These are phyloP conservation scores for Aphanomyces cochlioides DNA, from an alignment of 352 stramenopile species.

Conservation along the genomic window DNA sequence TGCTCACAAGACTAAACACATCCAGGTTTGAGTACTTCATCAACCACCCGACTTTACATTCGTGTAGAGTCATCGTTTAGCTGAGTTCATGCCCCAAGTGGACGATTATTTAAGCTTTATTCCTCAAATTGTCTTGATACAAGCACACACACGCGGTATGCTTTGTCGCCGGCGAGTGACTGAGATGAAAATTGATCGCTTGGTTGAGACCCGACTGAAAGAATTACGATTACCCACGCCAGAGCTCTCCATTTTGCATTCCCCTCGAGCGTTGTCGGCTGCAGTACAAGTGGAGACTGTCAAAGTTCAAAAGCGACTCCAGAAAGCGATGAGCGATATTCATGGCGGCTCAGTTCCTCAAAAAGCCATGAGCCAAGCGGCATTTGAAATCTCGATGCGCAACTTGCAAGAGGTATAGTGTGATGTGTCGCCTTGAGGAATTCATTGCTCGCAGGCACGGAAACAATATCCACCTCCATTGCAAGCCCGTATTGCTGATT, in stretches of 20 bases:
- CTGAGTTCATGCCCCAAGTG: too few relatives aligned
- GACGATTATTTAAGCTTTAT: constrained; percentile 4
- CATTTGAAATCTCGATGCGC: constrained; percentile 22
- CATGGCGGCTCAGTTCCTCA: neutral
- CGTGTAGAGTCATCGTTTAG: neutral
- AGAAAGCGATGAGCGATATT: neutral
- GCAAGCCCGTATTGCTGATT: constrained; percentile 43
- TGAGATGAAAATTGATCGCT: constrained; percentile 48
- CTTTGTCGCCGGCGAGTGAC: constrained; percentile 41
- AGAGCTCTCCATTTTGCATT: constrained; percentile 5
- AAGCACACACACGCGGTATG: constrained; percentile 47
- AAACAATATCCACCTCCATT: constrained; percentile 34
- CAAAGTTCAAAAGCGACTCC: constrained; percentile 2
- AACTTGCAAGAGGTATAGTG: constrained; percentile 8
- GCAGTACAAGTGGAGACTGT: constrained; percentile 3
- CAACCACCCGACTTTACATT: neutral
- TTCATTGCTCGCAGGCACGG: neutral
- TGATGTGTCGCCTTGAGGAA: neutral
- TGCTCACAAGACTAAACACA: neutral
- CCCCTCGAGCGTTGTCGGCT: neutral
- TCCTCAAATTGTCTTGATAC: constrained; percentile 38
- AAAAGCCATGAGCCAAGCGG: neutral
- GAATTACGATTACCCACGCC: constrained; percentile 29
- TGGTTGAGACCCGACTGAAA: constrained; percentile 47
- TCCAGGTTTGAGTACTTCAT: neutral